Conservation (phyloP, 2,329 filamentous ascomycete species). For the Pochonia chlamydosporia region DNA sequence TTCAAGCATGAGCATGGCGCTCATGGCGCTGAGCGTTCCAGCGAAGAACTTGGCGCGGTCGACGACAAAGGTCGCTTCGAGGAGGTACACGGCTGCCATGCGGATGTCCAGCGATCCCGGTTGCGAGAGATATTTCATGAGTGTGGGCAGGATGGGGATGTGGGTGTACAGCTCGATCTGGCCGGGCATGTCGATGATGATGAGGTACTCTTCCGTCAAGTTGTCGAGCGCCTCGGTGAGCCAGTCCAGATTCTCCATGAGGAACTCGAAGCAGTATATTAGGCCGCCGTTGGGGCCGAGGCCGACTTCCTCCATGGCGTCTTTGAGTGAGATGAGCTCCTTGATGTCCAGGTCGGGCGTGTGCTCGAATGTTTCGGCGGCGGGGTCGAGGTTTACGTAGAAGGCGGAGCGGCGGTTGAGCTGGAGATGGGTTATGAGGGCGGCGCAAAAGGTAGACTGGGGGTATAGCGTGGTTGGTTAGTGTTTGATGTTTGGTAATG, state of each 20-base stretch:
- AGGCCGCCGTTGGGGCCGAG: constrained; percentile 88
- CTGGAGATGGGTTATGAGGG: constrained; percentile 87
- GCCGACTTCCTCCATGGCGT: constrained; percentile 93
- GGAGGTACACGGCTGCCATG: constrained; percentile 87
- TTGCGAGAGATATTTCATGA: constrained; percentile 76
- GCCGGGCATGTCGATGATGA: constrained; percentile 97
- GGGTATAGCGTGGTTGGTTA: background rate
- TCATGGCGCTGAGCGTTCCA: constrained; percentile 93
- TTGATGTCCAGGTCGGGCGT: constrained; percentile 92
- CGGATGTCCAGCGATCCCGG: constrained; percentile 80
- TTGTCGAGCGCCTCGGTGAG: constrained; percentile 78
- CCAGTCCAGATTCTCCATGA: constrained; percentile 92
- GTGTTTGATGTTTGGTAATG: background rate
- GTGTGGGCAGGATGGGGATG: constrained; percentile 80
- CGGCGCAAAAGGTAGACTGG: constrained; percentile 87
- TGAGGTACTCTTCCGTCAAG: constrained; percentile 89
- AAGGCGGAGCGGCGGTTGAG: constrained; percentile 90
- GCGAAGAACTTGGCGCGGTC: constrained; percentile 97
- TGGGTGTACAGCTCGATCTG: constrained; percentile 99
- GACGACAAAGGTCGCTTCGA: constrained; percentile 92
- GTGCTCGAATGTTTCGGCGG: constrained; percentile 88
- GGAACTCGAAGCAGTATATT: constrained; percentile 95
- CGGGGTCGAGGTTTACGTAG: constrained; percentile 97
- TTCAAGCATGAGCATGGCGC: constrained; percentile 97
- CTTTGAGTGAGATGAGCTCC: constrained; percentile 85